phyloP scores from a whole-genome alignment of 805 yeast species.

The Kodamaea nitidulidarum region DNA sequence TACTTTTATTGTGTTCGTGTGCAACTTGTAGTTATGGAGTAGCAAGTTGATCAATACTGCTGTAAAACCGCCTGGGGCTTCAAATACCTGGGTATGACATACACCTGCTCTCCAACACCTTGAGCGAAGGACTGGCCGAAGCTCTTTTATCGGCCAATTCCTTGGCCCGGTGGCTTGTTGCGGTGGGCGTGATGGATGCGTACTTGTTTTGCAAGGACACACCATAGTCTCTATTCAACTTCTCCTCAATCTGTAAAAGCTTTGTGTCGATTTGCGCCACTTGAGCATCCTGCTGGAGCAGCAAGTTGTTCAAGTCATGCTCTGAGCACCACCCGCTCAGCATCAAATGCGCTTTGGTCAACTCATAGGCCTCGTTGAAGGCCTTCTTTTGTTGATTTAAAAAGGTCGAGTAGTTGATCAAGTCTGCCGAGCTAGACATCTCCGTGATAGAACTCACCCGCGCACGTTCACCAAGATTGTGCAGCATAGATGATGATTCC shows the following conservation, averaged over 20 bases:
- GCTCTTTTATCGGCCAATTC: conserved; percentile 7
- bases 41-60: background rate
- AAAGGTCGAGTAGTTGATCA: conserved; percentile 30
- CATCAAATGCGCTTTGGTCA: conserved; percentile 28
- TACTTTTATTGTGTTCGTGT: background rate
- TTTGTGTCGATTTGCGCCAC: conserved; percentile 36
- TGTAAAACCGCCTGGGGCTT: background rate
- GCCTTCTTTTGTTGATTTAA: conserved; percentile 31
- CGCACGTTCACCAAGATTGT: background rate
- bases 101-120: conserved; percentile 31
- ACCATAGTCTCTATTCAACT: conserved; percentile 27
- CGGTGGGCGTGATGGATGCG: conserved; percentile 2
- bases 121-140: conserved; percentile 29
- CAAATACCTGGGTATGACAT: conserved; percentile 12
- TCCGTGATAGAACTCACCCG: conserved; percentile 18
- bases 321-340: conserved; percentile 42
- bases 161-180: background rate
- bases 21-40: background rate
- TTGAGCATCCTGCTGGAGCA: conserved; percentile 35
- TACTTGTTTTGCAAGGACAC: conserved; percentile 19
- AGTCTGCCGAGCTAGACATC: conserved; percentile 22
- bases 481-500: background rate
- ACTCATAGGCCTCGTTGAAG: conserved; percentile 30
- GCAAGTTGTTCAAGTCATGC: conserved; percentile 38
- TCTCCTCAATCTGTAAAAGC: conserved; percentile 34